phyloP scores from a whole-genome alignment of 2,329 filamentous ascomycete genomes.

The Thelonectria rubi region DNA sequence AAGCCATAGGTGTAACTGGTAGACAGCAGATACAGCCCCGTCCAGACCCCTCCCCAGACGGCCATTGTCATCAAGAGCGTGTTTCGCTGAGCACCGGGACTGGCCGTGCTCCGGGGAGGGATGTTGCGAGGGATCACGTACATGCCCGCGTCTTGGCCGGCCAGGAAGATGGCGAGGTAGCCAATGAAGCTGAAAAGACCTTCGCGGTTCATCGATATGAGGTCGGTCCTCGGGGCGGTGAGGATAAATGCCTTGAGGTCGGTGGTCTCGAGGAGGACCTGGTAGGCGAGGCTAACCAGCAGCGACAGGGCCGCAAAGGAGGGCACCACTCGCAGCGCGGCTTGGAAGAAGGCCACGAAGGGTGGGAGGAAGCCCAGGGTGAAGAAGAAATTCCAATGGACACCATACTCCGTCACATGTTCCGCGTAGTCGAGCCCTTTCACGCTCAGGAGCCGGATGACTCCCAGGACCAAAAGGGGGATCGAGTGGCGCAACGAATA shows the following conservation, averaged over 20 bases:
- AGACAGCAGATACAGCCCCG: conserved; percentile 71
- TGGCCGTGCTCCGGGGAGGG: conserved; percentile 53
- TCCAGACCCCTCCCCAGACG: conserved; percentile 74
- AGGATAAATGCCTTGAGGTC: conserved; percentile 84
- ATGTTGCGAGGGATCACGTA: conserved; percentile 74
- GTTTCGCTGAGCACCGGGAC: conserved; percentile 59
- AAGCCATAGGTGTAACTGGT: conserved; percentile 76
- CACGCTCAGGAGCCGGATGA: conserved; percentile 85
- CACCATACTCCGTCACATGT: conserved; percentile 95
- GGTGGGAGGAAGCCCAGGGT: conserved; percentile 89
- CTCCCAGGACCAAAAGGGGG: conserved; percentile 81
- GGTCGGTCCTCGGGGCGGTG: conserved; percentile 77
- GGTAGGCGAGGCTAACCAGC: conserved; percentile 74
- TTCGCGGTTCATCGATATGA: conserved; percentile 91
- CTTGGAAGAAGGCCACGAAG: conserved; percentile 85
- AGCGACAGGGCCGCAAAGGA: conserved; percentile 82
- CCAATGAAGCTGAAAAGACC: conserved; percentile 95
- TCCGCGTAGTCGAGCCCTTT: conserved; percentile 97
- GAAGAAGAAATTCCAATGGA: conserved; percentile 99
- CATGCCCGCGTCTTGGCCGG: conserved; percentile 85
- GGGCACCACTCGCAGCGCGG: conserved; percentile 73
- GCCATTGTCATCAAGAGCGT: conserved; percentile 71
- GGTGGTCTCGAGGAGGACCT: conserved; percentile 79
- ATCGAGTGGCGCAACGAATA: conserved; percentile 80
- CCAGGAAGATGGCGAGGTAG: conserved; percentile 93